Percentiles rank a stretch among this genome's conserved stretches.
These are phyloP conservation scores for Diaporthe sp. DNA, from an alignment of 2,329 filamentous ascomycete genomes.

Conservation along the genomic window DNA sequence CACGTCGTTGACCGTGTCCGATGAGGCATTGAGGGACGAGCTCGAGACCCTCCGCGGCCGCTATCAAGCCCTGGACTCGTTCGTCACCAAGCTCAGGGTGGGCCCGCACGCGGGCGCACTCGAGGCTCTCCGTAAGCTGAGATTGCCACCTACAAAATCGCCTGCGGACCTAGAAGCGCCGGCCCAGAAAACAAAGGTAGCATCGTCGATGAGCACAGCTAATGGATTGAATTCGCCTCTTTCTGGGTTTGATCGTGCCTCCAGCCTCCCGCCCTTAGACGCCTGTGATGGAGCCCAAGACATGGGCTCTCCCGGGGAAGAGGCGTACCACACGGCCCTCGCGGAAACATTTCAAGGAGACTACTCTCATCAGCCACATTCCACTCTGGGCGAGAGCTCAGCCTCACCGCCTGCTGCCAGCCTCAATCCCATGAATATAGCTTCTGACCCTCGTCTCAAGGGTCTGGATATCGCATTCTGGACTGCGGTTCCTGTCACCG, in stretches of 20 bases:
- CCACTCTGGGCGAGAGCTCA: not conserved
- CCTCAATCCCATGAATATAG: not conserved
- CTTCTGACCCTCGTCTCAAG: not conserved
- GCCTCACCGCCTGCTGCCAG: not conserved
- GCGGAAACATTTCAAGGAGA: not conserved
- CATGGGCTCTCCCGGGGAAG: too few relatives aligned
- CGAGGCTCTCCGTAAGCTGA: not conserved
- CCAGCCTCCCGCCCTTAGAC: not conserved
- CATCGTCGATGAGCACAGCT: not conserved
- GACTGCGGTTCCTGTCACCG: not conserved
- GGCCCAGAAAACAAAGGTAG: not conserved
- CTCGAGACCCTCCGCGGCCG: not conserved
- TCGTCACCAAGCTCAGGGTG: not conserved
- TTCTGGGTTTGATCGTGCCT: not conserved
- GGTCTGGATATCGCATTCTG: not conserved
- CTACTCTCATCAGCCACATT: not conserved
- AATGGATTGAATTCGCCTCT: not conserved
- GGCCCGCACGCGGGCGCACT: not conserved
- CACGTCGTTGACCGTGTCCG: not conserved
- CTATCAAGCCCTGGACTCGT: not conserved
- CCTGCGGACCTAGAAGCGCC: not conserved
- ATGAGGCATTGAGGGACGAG: not conserved
- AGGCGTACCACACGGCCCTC: not conserved
- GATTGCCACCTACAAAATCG: not conserved
- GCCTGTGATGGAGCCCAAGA: not conserved